Percentiles rank a stretch among this genome's conserved stretches.
Conservation (phyloP, 73 alveolate genomes). For the Blepharisma japonicum region DNA sequence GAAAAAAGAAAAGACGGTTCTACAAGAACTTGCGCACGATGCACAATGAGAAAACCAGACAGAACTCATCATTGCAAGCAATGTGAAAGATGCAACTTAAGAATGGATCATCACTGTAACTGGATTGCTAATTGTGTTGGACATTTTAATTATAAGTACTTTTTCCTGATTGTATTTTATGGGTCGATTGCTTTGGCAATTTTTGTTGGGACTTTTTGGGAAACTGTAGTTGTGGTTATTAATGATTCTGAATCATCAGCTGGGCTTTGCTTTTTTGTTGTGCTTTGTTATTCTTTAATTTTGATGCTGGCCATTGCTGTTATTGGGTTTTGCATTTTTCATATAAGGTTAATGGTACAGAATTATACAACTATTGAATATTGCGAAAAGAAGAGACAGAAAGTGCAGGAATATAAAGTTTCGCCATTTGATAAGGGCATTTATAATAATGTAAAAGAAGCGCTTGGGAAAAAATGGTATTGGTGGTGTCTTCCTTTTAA, state of each 20-base stretch:
- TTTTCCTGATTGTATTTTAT: slow-evolving; percentile 23
- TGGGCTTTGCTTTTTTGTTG: slow-evolving; percentile 8
- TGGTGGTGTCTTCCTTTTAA: slow-evolving; percentile 28
- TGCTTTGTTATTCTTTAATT: slow-evolving; percentile 32
- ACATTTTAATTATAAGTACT: slow-evolving; percentile 54
- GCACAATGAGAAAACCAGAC: slow-evolving; percentile 67
- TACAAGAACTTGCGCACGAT: slow-evolving; percentile 45
- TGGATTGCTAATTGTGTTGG: slow-evolving; percentile 86
- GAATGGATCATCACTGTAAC: slow-evolving; percentile 90
- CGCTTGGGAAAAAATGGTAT: slow-evolving; percentile 23
- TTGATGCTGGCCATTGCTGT: slow-evolving; percentile 31
- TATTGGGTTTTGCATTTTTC: slow-evolving; percentile 48
- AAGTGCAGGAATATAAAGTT: not conserved
- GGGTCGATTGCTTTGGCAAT: slow-evolving; percentile 1
- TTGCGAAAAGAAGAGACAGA: slow-evolving; percentile 51
- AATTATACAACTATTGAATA: slow-evolving; percentile 56
- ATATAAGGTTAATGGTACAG: slow-evolving; percentile 40
- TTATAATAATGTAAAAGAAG: slow-evolving; percentile 22
- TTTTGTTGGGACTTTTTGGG: slow-evolving; percentile 39
- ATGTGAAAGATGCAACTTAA: slow-evolving; percentile 68
- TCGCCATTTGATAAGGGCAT: slow-evolving; percentile 31
- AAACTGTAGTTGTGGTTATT: slow-evolving; percentile 20
- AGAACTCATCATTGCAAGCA: slow-evolving; percentile 80
- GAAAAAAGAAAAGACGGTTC: slow-evolving; percentile 49
- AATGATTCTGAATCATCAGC: slow-evolving; percentile 22